Evolutionary conservation across 495 filamentous ascomycete genomes (phyloP).

Genomic region (Podospora didyma): DNA sequence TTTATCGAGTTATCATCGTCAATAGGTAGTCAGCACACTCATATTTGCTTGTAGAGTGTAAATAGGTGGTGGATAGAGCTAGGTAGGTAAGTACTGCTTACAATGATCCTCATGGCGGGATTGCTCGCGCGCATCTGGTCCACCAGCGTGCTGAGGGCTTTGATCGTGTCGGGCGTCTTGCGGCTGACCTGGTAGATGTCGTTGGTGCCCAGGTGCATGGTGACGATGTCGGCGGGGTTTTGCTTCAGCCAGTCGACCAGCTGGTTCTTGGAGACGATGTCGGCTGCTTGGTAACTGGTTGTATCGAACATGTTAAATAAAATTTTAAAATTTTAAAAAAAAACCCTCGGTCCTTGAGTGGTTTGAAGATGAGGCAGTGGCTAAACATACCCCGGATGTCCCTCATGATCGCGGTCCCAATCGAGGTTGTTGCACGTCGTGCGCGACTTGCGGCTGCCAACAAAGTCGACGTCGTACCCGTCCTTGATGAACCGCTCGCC

Average conservation of each 20-base stretch:
- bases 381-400: slow-evolving; percentile 54
- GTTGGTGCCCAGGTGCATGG: slow-evolving; percentile 51
- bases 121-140: slow-evolving; percentile 43
- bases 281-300: slow-evolving; percentile 42
- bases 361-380: too few species aligned
- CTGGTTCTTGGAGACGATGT: slow-evolving; percentile 46
- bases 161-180: slow-evolving; percentile 37
- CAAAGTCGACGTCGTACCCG: slow-evolving; percentile 42
- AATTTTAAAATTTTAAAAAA: too few species aligned
- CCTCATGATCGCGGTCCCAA: slow-evolving; percentile 49
- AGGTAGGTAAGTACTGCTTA: slow-evolving; percentile 20
- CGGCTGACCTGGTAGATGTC: slow-evolving; percentile 47
- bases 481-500: slow-evolving; percentile 43
- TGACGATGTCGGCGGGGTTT: slow-evolving; percentile 48
- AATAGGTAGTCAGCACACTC: too few species aligned
- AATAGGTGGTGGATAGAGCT: too few species aligned
- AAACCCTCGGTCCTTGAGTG: too few species aligned
- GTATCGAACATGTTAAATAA: too few species aligned
- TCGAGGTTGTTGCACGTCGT: slow-evolving; percentile 34
- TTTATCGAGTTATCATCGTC: neutral
- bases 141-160: slow-evolving; percentile 44
- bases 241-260: slow-evolving; percentile 45
- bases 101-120: slow-evolving; percentile 48
- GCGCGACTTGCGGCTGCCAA: slow-evolving; percentile 38
- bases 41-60: too few species aligned